These are phyloP conservation scores for Mrakia gelida DNA, from an alignment of 768 basidiomycete genomes.

Conservation along the genomic window DNA sequence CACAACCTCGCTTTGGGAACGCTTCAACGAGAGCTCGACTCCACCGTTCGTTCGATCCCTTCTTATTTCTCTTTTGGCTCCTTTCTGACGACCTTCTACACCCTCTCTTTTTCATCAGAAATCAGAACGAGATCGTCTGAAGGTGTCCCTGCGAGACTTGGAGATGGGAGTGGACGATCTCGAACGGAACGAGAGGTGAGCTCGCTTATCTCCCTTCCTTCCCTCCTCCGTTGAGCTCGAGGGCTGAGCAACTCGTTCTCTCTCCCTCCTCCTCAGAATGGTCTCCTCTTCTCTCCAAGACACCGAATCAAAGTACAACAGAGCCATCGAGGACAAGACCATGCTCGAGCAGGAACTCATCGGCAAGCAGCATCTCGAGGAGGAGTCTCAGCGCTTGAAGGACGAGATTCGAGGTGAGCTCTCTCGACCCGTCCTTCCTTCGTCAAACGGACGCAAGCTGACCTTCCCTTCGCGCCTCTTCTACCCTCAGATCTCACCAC, in stretches of 20 bases:
- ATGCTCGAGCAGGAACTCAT: slow-evolving; percentile 91
- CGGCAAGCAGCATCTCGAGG: slow-evolving; percentile 82
- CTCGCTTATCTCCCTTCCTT: background rate
- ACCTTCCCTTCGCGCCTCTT: background rate
- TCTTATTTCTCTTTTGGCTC: too few species aligned
- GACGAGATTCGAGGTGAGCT: slow-evolving; percentile 84
- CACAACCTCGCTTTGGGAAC: slow-evolving; percentile 87
- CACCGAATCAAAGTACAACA: slow-evolving; percentile 80
- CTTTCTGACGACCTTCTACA: background rate
- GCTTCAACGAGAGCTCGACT: slow-evolving; percentile 85
- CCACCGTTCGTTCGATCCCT: slow-evolving; percentile 54
- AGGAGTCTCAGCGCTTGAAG: slow-evolving; percentile 81
- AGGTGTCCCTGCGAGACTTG: slow-evolving; percentile 41
- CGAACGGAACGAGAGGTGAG: slow-evolving; percentile 79
- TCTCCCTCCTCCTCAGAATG: slow-evolving; percentile 17
- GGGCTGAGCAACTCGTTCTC: background rate
- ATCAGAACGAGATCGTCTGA: slow-evolving; percentile 47
- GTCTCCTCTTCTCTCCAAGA: slow-evolving; percentile 45
- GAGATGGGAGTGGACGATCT: slow-evolving; percentile 67
- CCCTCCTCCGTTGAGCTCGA: background rate
- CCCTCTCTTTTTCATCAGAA: slow-evolving; percentile 51
- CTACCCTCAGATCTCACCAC: slow-evolving; percentile 65
- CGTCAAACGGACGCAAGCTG: background rate
- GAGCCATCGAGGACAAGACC: slow-evolving; percentile 92
- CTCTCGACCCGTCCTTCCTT: background rate